Base-by-base conservation (phyloP, 2,329 filamentous ascomycete genomes). In the Cryphonectria nitschkei region DNA sequence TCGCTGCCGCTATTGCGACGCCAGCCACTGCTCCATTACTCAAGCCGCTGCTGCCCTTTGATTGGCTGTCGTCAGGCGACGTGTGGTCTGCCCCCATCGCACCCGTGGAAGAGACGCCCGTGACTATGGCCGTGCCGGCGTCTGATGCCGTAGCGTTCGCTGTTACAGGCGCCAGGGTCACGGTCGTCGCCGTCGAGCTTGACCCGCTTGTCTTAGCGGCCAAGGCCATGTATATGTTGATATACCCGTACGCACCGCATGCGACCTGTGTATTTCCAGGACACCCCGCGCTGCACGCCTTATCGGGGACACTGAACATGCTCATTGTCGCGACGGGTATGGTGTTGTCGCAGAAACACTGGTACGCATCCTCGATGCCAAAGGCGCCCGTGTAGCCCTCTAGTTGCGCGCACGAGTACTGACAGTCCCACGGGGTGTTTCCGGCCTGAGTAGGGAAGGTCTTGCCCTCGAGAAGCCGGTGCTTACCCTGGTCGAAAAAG, bases 161-260 rank as follows among this genome's bases (percentile, higher is more conserved):
- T 13, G 26, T n/a, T n/a, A 16, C n/a, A n/a, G n/a, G 4, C 3
- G 9, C 52, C n/a, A 9, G 13, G 43, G 46, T n/a, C 46, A n/a
- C 19, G 8, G 46, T 52, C 13, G 46, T 29, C 32, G 32, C 29
- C 16, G 19, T 37, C 26, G 54, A 58, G 32, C 29, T 61, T 16
- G 56, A 14, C 32, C 8, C 22, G 32, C n/a, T 56, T 8, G 52
- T 56, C 37, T n/a, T 1, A 14, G 13, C 32, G 16, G 56, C 56
- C 3, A 32, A 32, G 58, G 16, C 16, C 34, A 39, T 61, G 32
- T 61, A 61, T 6, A 61, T 14, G 22, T 61, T 61, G 58, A 61
- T 61, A 22, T 37, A 61, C 32, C 56, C 56, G 37, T 61, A 34
- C 56, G 34, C 58, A n/a, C 58, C 58, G 8, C 58, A 61, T 5